Evolutionary conservation across 305 asterid genomes (phyloP).

Genomic region (Lippia alba): DNA sequence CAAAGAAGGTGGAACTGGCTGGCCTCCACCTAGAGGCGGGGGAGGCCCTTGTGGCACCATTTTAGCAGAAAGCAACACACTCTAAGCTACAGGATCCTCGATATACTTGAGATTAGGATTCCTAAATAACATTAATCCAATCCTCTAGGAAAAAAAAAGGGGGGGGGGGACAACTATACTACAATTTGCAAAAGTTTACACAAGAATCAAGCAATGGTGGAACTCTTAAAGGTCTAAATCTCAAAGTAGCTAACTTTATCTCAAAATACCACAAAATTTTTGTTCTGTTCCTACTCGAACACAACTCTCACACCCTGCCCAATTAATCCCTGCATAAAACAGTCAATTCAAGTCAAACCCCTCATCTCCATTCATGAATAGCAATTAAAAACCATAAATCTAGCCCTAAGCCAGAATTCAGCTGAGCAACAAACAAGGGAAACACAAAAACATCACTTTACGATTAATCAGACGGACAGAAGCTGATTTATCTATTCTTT

Average conservation of each 20-base stretch:
- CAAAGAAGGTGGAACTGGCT: slow-evolving; percentile 56
- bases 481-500: neutral
- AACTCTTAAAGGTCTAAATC: slow-evolving; percentile 10
- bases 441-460: slow-evolving; percentile 5
- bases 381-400: slow-evolving; percentile 2
- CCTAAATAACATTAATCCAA: slow-evolving; percentile 28
- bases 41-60: slow-evolving; percentile 72
- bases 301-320: slow-evolving; percentile 31
- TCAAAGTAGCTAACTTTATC: slow-evolving; percentile 34
- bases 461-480: slow-evolving; percentile 13
- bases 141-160: slow-evolving; percentile 6
- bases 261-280: slow-evolving; percentile 33
- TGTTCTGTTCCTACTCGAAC: slow-evolving; percentile 29
- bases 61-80: slow-evolving; percentile 28
- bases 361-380: slow-evolving; percentile 22
- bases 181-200: too few relatives aligned
- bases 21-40: slow-evolving; percentile 56
- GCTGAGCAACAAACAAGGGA: slow-evolving; percentile 15
- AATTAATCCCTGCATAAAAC: slow-evolving; percentile 47
- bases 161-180: slow-evolving; percentile 1
- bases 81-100: slow-evolving; percentile 33
- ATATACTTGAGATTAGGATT: slow-evolving; percentile 17
- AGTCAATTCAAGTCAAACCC: slow-evolving; percentile 32
- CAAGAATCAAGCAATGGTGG: neutral
- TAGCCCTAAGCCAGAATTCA: slow-evolving; percentile 10